phyloP scores from a whole-genome alignment of 2,329 filamentous ascomycete genomes.

The Fusarium chaquense region DNA sequence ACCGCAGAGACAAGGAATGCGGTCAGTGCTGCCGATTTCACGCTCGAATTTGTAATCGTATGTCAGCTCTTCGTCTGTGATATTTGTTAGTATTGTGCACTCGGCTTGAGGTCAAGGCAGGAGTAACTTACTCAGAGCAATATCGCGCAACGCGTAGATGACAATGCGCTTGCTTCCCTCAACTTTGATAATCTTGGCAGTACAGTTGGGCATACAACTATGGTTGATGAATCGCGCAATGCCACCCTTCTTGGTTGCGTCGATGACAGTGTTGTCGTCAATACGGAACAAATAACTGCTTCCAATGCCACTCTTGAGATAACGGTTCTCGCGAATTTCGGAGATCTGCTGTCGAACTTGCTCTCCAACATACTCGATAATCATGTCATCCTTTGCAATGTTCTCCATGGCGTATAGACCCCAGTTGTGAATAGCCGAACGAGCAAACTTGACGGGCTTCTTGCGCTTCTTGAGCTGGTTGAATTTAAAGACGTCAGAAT shows the following conservation, averaged over 20 bases:
- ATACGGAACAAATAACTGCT: slow-evolving; percentile 98
- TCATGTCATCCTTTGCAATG: slow-evolving; percentile 98
- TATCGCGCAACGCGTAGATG: slow-evolving; percentile 97
- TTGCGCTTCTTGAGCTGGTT: slow-evolving; percentile 99
- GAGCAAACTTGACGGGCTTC: slow-evolving; percentile 97
- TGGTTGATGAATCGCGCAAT: slow-evolving; percentile 99
- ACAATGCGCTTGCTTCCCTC: slow-evolving; percentile 98
- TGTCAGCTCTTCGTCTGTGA: slow-evolving; percentile 93
- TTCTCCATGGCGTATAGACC: slow-evolving; percentile 98
- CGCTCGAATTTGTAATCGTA: slow-evolving; percentile 99
- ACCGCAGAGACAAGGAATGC: slow-evolving; percentile 96
- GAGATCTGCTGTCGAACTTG: slow-evolving; percentile 97
- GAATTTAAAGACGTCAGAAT: slow-evolving; percentile 94
- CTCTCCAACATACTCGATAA: slow-evolving; percentile 99
- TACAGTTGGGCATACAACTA: slow-evolving; percentile 98
- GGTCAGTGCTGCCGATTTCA: slow-evolving; percentile 92
- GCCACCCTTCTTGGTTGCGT: slow-evolving; percentile 97
- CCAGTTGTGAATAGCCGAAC: slow-evolving; percentile 99
- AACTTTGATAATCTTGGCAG: slow-evolving; percentile 98
- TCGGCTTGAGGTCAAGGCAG: not conserved
- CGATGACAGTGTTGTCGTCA: slow-evolving; percentile 96
- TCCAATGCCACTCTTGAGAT: slow-evolving; percentile 95
- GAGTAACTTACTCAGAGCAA: slow-evolving; percentile 83
- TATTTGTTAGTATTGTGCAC: slow-evolving; percentile 26
- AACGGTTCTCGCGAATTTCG: slow-evolving; percentile 92